Percentiles rank a stretch among this genome's conserved stretches.
Conservation (phyloP, 164 flowering plant species). For the grape (Vitis vinifera) region DNA sequence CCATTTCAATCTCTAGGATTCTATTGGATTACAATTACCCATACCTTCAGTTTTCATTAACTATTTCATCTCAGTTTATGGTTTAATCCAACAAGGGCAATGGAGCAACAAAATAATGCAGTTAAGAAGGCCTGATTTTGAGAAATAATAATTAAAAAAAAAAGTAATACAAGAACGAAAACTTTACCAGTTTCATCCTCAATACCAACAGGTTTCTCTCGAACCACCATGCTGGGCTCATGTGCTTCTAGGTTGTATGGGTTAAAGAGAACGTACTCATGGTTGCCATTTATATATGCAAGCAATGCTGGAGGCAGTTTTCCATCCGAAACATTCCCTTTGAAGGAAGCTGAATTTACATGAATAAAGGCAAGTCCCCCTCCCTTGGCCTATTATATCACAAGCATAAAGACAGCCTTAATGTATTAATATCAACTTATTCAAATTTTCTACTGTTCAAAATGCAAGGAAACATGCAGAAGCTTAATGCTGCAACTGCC, state of each 20-base stretch:
- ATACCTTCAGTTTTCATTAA: no score
- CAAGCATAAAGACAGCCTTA: background rate
- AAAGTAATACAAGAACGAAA: no score
- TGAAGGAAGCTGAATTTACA: constrained; percentile 21
- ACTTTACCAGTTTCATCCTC: constrained; percentile 29
- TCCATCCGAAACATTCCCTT: constrained; percentile 25
- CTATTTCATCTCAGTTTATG: no score
- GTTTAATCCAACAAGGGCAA: no score
- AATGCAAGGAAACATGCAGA: background rate
- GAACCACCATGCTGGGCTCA: constrained; percentile 15
- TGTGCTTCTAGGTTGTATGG: constrained; percentile 44
- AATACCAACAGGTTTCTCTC: constrained; percentile 14
- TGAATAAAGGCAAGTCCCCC: constrained; percentile 71
- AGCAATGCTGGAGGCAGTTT: constrained; percentile 38
- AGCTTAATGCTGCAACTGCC: background rate
- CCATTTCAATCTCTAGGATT: no score
- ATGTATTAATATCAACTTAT: background rate
- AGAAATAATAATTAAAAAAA: no score
- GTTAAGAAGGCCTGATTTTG: no score
- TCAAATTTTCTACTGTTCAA: background rate
- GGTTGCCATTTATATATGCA: constrained; percentile 68
- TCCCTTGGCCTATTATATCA: constrained; percentile 56
- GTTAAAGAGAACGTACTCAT: constrained; percentile 79
- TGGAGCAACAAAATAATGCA: no score
- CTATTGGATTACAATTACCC: no score